Base-by-base conservation (phyloP, 202 grass and related monocot species). In the Sporobolus alterniflorus region DNA sequence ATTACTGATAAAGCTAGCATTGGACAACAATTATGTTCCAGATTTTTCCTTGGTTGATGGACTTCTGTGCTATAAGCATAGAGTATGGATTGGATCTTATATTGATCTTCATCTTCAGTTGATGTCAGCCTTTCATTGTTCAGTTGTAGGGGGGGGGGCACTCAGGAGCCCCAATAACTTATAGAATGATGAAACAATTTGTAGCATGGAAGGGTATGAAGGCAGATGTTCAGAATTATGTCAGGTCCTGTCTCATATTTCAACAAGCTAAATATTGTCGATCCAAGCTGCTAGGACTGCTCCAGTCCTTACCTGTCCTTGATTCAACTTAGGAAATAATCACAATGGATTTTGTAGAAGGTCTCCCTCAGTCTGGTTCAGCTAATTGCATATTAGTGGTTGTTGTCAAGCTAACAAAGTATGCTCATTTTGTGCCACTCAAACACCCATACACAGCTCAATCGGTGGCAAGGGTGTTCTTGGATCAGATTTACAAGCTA, bases 391-490 rank as follows among this genome's bases (percentile, higher is more conserved):
- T 52, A 0, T 6, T 52, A 8, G 49, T 52, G 2, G 5, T 52
- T 2, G 49, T 52, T 1, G 49, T 21, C 49, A 52, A 52, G 20
- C n/a, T 52, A 3, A 1, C 49, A 5, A 6, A 1, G 18, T 52
- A 52, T 9, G 17, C 0, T 1, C 49, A 52, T 8, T 20, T 52
- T 2, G 9, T 52, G 0, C 18, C 49, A 1, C 49, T n/a, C 0
- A 20, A 1, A 0, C 49, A 52, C 6, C 49, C 49, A 1, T 52
- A 21, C 3, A 1, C 22, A 3, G 55, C 24, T 12, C 0, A 0
- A 0, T 1, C 3, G 2, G 22, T 59, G 0, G 24, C 55, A 1
- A 0, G 1, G 0, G 0, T 11, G 0, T 59, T 59, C 5, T 1
- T 59, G 0, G 0, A 59, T 14, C 3, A 59, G 1, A 5, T 59